phyloP scores from a whole-genome alignment of 1,284 basidiomycete species.

The Flammula alnicola region DNA sequence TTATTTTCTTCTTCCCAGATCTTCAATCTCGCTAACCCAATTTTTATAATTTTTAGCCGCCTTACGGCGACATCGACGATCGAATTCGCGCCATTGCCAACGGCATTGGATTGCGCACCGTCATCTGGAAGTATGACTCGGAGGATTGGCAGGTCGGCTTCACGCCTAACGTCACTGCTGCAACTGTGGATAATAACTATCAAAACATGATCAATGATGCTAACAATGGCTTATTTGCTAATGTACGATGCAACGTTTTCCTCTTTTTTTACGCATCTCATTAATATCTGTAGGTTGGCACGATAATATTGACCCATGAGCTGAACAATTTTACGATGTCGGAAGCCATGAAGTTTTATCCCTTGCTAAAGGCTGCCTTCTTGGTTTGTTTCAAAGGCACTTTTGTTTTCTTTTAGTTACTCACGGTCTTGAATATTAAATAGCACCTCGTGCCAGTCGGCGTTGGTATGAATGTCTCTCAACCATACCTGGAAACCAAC shows the following conservation, averaged over 20 bases:
- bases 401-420: background rate
- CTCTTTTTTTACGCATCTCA: background rate
- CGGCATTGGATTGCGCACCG: constrained; percentile 58
- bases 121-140: constrained; percentile 74
- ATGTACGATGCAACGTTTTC: constrained; percentile 25
- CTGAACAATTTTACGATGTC: constrained; percentile 55
- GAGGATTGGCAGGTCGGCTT: constrained; percentile 69
- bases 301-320: constrained; percentile 55
- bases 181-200: constrained; percentile 48
- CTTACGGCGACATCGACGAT: constrained; percentile 68
- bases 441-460: constrained; percentile 53
- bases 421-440: background rate
- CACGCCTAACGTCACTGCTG: constrained; percentile 43
- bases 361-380: constrained; percentile 46
- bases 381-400: constrained; percentile 22
- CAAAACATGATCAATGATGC: constrained; percentile 40
- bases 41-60: constrained; percentile 44
- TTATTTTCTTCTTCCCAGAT: background rate
- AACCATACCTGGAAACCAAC: constrained; percentile 53
- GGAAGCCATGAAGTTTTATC: constrained; percentile 48
- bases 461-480: constrained; percentile 50
- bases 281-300: constrained; percentile 38
- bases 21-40: background rate
- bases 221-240: constrained; percentile 42
- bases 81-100: constrained; percentile 71